These are phyloP conservation scores for Monosporascus cannonballus DNA, from an alignment of 2,329 filamentous ascomycete species.

Conservation along the genomic window DNA sequence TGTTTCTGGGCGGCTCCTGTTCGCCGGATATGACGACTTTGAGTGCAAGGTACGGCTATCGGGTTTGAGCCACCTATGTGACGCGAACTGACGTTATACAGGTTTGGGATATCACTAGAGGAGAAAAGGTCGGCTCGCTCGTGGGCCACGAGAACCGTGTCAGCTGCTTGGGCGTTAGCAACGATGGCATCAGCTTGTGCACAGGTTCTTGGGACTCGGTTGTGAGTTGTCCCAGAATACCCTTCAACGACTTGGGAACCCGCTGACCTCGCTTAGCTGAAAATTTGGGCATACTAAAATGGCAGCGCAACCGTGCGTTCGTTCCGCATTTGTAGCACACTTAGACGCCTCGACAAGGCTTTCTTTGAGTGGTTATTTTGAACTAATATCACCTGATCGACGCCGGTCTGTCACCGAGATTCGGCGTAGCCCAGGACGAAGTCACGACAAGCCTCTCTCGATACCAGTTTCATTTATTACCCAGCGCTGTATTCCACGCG, in stretches of 20 bases:
- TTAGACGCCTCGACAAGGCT: conserved; percentile 6
- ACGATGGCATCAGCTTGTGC: conserved; percentile 98
- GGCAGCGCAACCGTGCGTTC: not conserved
- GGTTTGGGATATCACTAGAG: conserved; percentile 97
- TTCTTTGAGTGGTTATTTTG: conserved; percentile 21
- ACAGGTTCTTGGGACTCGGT: conserved; percentile 99
- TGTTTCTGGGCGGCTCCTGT: conserved; percentile 88
- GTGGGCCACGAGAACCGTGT: conserved; percentile 98
- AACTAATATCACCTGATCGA: conserved; percentile 34
- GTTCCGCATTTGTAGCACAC: not conserved
- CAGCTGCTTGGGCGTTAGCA: conserved; percentile 97
- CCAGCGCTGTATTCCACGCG: conserved; percentile 23
- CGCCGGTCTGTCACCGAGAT: conserved; percentile 34
- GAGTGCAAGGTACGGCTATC: conserved; percentile 87
- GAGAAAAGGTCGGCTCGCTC: conserved; percentile 93
- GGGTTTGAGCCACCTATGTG: not conserved
- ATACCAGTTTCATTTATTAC: conserved; percentile 24
- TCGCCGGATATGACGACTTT: conserved; percentile 97
- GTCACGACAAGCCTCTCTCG: conserved; percentile 38
- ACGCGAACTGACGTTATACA: conserved; percentile 31
- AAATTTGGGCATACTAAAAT: conserved; percentile 79
- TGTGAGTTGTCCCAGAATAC: conserved; percentile 53
- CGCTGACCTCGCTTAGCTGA: conserved; percentile 54
- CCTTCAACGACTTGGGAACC: conserved; percentile 43
- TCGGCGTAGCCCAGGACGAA: conserved; percentile 40